Evolutionary conservation across 345 rosid species (phyloP).

Genomic region (Clausena lansium): DNA sequence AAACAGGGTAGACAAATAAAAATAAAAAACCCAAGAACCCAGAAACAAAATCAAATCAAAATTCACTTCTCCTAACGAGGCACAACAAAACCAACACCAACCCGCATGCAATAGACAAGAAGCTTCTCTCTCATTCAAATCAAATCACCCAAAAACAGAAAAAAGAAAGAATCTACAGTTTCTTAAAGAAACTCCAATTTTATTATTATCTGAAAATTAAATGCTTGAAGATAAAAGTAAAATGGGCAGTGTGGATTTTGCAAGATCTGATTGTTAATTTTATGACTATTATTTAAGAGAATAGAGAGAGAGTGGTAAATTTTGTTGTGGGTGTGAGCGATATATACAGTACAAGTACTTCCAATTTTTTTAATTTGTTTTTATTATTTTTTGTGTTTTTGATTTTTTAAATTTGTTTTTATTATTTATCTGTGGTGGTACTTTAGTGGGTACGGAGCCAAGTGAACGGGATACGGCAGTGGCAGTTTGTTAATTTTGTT

Average conservation of each 20-base stretch:
- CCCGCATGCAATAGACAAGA: not conserved
- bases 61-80: constrained; percentile 29
- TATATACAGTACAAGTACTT: not conserved
- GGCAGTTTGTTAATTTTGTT: not conserved
- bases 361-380: not conserved
- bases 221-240: not conserved
- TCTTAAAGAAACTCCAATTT: not conserved
- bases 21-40: not conserved
- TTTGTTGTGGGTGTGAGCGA: not conserved
- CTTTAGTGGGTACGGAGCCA: not conserved
- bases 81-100: not conserved
- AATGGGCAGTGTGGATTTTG: not conserved
- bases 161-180: not conserved
- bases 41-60: not conserved
- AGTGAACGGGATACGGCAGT: not conserved
- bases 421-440: not conserved
- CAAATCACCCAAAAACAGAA: no score
- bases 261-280: constrained; percentile 5
- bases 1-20: not conserved
- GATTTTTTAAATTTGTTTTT: not conserved
- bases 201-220: not conserved
- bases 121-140: constrained; percentile 9
- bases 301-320: not conserved
- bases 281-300: not conserved
- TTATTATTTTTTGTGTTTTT: not conserved